Conservation (phyloP, 768 basidiomycete species). For the Termitomyces sp. region DNA sequence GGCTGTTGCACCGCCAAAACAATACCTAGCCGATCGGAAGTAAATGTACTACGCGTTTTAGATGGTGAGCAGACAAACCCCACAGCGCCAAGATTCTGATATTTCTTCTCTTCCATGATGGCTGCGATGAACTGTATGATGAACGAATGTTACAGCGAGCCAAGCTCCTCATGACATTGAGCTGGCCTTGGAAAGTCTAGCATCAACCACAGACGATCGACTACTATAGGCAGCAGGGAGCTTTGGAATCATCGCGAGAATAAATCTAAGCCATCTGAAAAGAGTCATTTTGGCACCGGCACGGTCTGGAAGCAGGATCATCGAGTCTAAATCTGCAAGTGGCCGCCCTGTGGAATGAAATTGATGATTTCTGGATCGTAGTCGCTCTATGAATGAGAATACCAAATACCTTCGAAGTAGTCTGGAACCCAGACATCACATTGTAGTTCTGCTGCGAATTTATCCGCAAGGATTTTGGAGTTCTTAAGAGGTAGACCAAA, state of each 20-base stretch:
- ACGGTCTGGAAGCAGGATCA: slow-evolving; percentile 29
- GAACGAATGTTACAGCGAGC: not conserved
- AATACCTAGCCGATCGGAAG: slow-evolving; percentile 18
- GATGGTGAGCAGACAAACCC: slow-evolving; percentile 26
- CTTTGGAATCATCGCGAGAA: slow-evolving; percentile 24
- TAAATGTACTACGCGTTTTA: not conserved
- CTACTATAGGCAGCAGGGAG: slow-evolving; percentile 31
- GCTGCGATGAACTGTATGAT: slow-evolving; percentile 31
- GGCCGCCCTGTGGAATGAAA: slow-evolving; percentile 27
- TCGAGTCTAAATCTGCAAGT: slow-evolving; percentile 23
- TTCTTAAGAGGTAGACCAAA: slow-evolving; percentile 58
- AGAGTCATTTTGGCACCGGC: slow-evolving; percentile 32
- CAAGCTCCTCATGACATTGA: not conserved
- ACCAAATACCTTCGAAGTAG: slow-evolving; percentile 47
- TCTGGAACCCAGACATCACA: slow-evolving; percentile 70
- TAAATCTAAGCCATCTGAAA: slow-evolving; percentile 30
- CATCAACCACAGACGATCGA: slow-evolving; percentile 32
- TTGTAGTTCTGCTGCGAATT: slow-evolving; percentile 42
- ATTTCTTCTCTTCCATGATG: slow-evolving; percentile 35
- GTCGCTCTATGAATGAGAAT: not conserved
- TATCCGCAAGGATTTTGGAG: slow-evolving; percentile 57
- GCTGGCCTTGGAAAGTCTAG: slow-evolving; percentile 22
- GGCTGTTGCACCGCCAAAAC: slow-evolving; percentile 22
- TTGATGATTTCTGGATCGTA: not conserved
- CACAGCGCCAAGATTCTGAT: slow-evolving; percentile 39